Percentiles rank a stretch among this genome's conserved stretches.
Conservation (phyloP, 2,329 filamentous ascomycete species). For the Fonsecaea pedrosoi region DNA sequence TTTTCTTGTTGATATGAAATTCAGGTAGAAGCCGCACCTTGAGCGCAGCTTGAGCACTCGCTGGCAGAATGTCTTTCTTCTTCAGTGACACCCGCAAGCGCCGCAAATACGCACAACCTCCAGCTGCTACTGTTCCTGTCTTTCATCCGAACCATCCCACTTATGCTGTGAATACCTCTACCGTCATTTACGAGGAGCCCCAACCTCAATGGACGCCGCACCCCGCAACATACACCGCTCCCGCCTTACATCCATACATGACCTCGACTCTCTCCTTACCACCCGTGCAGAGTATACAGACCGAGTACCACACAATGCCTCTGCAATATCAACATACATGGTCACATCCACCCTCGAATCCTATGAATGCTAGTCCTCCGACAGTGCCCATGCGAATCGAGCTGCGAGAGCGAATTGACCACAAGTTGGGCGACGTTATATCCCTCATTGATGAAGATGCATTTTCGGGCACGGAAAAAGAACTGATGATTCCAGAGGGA, state of each 20-base stretch:
- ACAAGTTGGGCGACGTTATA: constrained; percentile 71
- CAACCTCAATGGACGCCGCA: constrained; percentile 25
- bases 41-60: background rate
- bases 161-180: constrained; percentile 13
- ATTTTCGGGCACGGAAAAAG: constrained; percentile 55
- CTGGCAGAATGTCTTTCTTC: constrained; percentile 28
- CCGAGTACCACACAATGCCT: constrained; percentile 6
- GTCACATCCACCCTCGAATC: constrained; percentile 8
- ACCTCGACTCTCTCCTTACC: constrained; percentile 21
- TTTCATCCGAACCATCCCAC: constrained; percentile 13
- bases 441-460: constrained; percentile 73
- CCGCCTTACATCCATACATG: constrained; percentile 7
- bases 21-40: background rate
- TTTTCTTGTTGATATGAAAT: background rate
- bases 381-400: constrained; percentile 6
- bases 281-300: constrained; percentile 3
- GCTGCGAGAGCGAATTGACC: constrained; percentile 62
- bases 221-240: constrained; percentile 8
- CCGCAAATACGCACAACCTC: constrained; percentile 18
- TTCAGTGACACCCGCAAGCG: constrained; percentile 20
- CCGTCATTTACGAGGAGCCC: constrained; percentile 7
- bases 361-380: background rate
- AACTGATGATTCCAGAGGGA: constrained; percentile 35
- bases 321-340: constrained; percentile 25
- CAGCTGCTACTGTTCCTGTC: constrained; percentile 7